Percentiles rank a stretch among this genome's conserved stretches.
phyloP scores from a whole-genome alignment of 1,284 basidiomycete species.

The Trichosporon sp. region DNA sequence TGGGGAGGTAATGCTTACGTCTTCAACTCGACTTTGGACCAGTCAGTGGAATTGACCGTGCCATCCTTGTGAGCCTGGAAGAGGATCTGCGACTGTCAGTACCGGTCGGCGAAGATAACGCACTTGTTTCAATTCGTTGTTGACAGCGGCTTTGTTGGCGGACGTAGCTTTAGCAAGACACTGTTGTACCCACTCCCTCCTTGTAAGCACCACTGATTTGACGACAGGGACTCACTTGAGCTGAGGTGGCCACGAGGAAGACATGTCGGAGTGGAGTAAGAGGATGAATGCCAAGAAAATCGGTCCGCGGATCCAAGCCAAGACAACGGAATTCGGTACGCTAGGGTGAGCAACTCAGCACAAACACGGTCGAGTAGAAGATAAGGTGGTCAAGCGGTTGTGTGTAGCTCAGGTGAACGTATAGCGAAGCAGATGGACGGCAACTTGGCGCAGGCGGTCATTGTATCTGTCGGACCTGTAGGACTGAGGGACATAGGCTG shows the following conservation, averaged over 20 bases:
- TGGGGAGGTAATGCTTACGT: conserved; percentile 21
- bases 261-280: not conserved
- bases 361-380: not conserved
- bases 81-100: conserved; percentile 33
- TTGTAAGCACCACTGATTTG: conserved; percentile 4
- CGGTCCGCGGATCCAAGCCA: not conserved
- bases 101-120: not conserved
- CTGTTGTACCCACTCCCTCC: conserved; percentile 45
- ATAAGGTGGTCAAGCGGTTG: not conserved
- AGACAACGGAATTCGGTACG: not conserved
- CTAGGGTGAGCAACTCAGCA: not conserved
- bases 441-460: no score
- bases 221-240: conserved; percentile 12
- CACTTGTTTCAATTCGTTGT: conserved; percentile 46
- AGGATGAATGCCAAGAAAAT: not conserved
- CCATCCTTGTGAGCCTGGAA: conserved; percentile 45
- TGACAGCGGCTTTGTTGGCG: conserved; percentile 45
- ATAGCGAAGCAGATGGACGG: not conserved
- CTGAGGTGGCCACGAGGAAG: conserved; percentile 14
- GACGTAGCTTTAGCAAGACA: conserved; percentile 42
- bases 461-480: no score
- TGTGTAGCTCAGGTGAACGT: not conserved
- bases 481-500: no score
- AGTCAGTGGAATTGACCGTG: conserved; percentile 44
- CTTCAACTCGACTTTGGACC: conserved; percentile 42